Conservation (phyloP, 1,139 yeast genomes). For the Suhomyces anneliseae region DNA sequence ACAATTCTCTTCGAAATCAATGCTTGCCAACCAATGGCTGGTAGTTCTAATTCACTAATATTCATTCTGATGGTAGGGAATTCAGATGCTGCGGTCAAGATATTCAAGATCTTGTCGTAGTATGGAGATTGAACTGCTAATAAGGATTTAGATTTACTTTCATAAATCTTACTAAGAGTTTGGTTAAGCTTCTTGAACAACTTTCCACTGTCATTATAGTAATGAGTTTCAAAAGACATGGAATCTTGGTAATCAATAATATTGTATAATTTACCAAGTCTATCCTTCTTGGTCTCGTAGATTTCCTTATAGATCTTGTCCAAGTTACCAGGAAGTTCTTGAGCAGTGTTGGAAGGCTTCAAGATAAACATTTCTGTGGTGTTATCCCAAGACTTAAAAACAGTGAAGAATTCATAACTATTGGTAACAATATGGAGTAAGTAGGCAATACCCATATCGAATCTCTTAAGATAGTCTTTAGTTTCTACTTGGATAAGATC, state of each 20-base stretch:
- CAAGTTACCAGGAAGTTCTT: slow-evolving; percentile 54
- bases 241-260: slow-evolving; percentile 53
- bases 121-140: slow-evolving; percentile 76
- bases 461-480: slow-evolving; percentile 52
- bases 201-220: slow-evolving; percentile 52
- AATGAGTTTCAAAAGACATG: slow-evolving; percentile 51
- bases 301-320: slow-evolving; percentile 56
- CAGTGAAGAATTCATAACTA: slow-evolving; percentile 71
- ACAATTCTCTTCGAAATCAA: slow-evolving; percentile 65
- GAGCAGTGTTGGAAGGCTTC: slow-evolving; percentile 71
- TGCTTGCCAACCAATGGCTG: slow-evolving; percentile 87
- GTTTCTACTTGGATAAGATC: slow-evolving; percentile 50
- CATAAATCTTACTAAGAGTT: slow-evolving; percentile 56
- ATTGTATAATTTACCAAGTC: slow-evolving; percentile 40
- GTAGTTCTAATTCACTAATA: slow-evolving; percentile 56
- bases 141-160: slow-evolving; percentile 67
- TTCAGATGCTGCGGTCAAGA: slow-evolving; percentile 48
- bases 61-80: slow-evolving; percentile 68
- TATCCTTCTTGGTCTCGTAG: slow-evolving; percentile 47
- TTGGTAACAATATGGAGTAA: slow-evolving; percentile 72
- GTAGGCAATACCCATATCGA: slow-evolving; percentile 62
- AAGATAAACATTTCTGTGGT: slow-evolving; percentile 55
- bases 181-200: slow-evolving; percentile 56
- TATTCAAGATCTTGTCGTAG: slow-evolving; percentile 41
- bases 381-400: slow-evolving; percentile 68